These are phyloP conservation scores for grape (Vitis vinifera) DNA, from an alignment of 164 flowering plant genomes.

Conservation along the genomic window ASM3070453v1 NC_081811.1:13738501-13739000, in stretches of 20 bases:
- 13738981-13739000: slow-evolving; percentile 23
- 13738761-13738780: slow-evolving; percentile 25
- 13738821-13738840: no score
- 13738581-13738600: not conserved
- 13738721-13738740: slow-evolving; percentile 11
- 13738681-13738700: not conserved
- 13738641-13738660: slow-evolving; percentile 42
- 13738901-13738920: not conserved
- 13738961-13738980: slow-evolving; percentile 19
- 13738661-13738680: slow-evolving; percentile 1
- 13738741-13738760: slow-evolving; percentile 29
- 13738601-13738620: slow-evolving; percentile 20
- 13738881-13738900: not conserved
- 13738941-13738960: slow-evolving; percentile 10
- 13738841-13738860: no score
- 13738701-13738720: not conserved
- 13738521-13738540: no score
- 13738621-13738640: slow-evolving; percentile 20
- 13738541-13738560: not conserved
- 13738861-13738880: not conserved
- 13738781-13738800: not conserved
- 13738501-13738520: not conserved
- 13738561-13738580: no score
- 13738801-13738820: not conserved
- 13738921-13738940: slow-evolving; percentile 25